Evolutionary conservation across 345 rosid genomes (phyloP).

Genomic region (Citrus glauca): DNA sequence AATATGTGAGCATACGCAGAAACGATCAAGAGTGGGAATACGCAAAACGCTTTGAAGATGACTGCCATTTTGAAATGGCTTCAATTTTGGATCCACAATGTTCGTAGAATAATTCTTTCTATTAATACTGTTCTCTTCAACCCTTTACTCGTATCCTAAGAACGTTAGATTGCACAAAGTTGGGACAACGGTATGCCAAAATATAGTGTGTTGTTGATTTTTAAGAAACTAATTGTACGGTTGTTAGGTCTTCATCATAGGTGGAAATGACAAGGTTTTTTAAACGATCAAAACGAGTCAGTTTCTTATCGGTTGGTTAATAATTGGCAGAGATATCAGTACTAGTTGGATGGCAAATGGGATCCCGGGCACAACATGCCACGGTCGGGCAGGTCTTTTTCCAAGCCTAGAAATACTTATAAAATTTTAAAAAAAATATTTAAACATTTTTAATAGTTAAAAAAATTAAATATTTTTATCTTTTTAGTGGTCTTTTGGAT

Average conservation of each 20-base stretch:
- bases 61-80: background rate
- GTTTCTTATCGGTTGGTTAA: no score
- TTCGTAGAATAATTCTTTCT: background rate
- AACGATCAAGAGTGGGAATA: conserved; percentile 24
- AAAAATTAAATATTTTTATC: no score
- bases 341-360: no score
- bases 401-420: no score
- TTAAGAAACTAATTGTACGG: background rate
- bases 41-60: background rate
- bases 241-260: background rate
- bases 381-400: no score
- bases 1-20: conserved; percentile 1
- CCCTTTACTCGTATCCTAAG: background rate
- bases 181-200: background rate
- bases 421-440: no score
- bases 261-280: no score
- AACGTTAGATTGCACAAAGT: background rate
- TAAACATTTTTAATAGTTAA: no score
- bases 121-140: background rate
- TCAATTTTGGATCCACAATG: background rate
- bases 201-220: background rate
- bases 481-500: no score
- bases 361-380: no score
- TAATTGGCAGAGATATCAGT: no score
- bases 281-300: no score